Evolutionary conservation across 2,329 filamentous ascomycete species (phyloP).

Genomic region (Didymella pinodella): DNA sequence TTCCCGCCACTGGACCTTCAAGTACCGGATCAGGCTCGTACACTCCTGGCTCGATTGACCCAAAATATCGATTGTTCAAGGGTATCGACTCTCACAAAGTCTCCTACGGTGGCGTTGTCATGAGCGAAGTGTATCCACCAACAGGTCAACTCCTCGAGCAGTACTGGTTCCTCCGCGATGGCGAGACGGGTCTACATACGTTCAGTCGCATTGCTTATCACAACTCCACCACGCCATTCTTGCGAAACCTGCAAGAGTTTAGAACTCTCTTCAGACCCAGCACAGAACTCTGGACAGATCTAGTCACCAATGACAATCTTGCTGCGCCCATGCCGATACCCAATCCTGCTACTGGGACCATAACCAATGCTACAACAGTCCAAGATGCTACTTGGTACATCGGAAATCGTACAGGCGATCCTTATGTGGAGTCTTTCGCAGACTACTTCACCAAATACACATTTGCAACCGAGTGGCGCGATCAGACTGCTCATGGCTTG

Average conservation of each 20-base stretch:
- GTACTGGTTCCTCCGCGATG: conserved; percentile 70
- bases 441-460: conserved; percentile 74
- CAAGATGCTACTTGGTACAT: conserved; percentile 72
- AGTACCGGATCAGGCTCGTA: conserved; percentile 58
- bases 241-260: conserved; percentile 68
- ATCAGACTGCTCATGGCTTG: conserved; percentile 65
- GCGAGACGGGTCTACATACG: conserved; percentile 68
- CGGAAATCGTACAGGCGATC: conserved; percentile 61
- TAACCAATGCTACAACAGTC: conserved; percentile 57
- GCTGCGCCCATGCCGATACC: conserved; percentile 8
- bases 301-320: conserved; percentile 54
- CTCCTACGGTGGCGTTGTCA: conserved; percentile 65
- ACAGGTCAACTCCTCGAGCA: conserved; percentile 69
- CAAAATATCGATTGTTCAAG: conserved; percentile 60
- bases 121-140: conserved; percentile 65
- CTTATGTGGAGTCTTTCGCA: conserved; percentile 63
- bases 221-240: conserved; percentile 63
- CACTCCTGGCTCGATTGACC: conserved; percentile 61
- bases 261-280: conserved; percentile 69
- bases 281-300: conserved; percentile 67
- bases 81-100: conserved; percentile 60
- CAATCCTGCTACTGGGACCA: conserved; percentile 33
- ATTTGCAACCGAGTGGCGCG: conserved; percentile 65
- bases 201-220: conserved; percentile 68
- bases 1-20: conserved; percentile 48